Conservation (phyloP, 1,284 basidiomycete species). For the Cryptococcus floricola region DNA sequence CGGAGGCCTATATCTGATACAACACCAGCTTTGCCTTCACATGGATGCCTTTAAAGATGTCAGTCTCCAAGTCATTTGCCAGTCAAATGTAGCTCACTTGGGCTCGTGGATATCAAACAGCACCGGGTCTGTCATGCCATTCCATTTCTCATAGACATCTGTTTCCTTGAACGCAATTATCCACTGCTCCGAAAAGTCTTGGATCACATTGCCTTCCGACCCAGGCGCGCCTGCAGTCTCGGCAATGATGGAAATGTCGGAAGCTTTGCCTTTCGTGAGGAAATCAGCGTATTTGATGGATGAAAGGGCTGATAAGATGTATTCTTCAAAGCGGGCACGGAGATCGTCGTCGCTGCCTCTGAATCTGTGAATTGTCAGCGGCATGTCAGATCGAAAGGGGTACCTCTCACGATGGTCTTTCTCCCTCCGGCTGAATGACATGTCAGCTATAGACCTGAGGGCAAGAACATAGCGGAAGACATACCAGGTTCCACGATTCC, state of each 20-base stretch:
- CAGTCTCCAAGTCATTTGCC: not conserved
- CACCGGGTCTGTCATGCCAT: slow-evolving; percentile 76
- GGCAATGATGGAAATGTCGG: slow-evolving; percentile 28
- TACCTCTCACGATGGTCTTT: slow-evolving; percentile 17
- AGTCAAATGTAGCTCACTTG: slow-evolving; percentile 54
- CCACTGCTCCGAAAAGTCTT: slow-evolving; percentile 80
- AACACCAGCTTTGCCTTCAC: slow-evolving; percentile 78
- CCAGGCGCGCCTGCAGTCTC: slow-evolving; percentile 10
- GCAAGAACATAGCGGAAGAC: not conserved
- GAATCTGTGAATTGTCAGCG: slow-evolving; percentile 52
- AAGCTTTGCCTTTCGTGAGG: slow-evolving; percentile 40
- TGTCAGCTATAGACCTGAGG: slow-evolving; percentile 46
- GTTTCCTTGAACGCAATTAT: slow-evolving; percentile 77
- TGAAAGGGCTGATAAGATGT: slow-evolving; percentile 51
- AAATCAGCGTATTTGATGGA: slow-evolving; percentile 82
- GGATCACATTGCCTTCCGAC: slow-evolving; percentile 47
- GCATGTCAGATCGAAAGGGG: not conserved
- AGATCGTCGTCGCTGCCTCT: slow-evolving; percentile 91
- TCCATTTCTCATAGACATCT: slow-evolving; percentile 80
- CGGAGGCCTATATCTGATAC: slow-evolving; percentile 84
- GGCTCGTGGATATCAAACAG: slow-evolving; percentile 91
- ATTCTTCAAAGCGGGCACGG: slow-evolving; percentile 66
- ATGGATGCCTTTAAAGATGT: slow-evolving; percentile 60
- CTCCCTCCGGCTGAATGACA: slow-evolving; percentile 19
- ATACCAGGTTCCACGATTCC: slow-evolving; percentile 65